phyloP scores from a whole-genome alignment of 805 yeast species.

The Metschnikowia chrysomelidarum region DNA sequence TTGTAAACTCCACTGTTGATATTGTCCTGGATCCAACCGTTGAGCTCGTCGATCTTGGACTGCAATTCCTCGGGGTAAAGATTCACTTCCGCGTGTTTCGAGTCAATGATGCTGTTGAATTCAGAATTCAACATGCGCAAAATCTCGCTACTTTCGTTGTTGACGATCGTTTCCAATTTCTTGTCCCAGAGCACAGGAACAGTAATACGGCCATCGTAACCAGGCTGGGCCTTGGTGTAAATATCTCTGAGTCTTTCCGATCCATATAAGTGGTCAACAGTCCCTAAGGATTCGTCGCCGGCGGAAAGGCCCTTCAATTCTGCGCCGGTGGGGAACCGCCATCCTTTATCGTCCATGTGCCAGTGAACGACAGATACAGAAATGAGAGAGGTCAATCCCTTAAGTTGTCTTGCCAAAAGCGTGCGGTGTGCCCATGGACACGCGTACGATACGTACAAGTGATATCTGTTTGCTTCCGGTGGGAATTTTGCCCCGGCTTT shows the following conservation, averaged over 20 bases:
- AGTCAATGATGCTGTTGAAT: constrained; percentile 57
- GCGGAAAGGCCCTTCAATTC: constrained; percentile 44
- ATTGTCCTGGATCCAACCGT: constrained; percentile 80
- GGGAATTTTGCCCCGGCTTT: constrained; percentile 59
- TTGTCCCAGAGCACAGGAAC: constrained; percentile 95
- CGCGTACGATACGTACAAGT: constrained; percentile 80
- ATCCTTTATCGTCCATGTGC: constrained; percentile 83
- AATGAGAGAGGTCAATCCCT: constrained; percentile 61
- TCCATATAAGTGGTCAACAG: constrained; percentile 50
- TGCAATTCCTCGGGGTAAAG: constrained; percentile 59
- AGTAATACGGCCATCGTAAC: constrained; percentile 79
- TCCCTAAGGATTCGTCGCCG: constrained; percentile 46
- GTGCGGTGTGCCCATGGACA: constrained; percentile 98
- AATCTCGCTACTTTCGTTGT: constrained; percentile 88
- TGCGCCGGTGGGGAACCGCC: constrained; percentile 69
- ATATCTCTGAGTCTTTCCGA: constrained; percentile 62
- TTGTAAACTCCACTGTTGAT: constrained; percentile 94
- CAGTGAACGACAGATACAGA: constrained; percentile 83
- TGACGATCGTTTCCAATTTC: constrained; percentile 78
- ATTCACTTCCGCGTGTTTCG: constrained; percentile 50
- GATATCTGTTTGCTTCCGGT: constrained; percentile 81
- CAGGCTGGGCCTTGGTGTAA: constrained; percentile 71
- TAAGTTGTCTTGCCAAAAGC: constrained; percentile 65
- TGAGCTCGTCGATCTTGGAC: constrained; percentile 67
- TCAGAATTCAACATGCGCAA: constrained; percentile 79